Evolutionary conservation across 306 rosid species (phyloP).

Genomic region (Astragalus glycyphyllos): DNA sequence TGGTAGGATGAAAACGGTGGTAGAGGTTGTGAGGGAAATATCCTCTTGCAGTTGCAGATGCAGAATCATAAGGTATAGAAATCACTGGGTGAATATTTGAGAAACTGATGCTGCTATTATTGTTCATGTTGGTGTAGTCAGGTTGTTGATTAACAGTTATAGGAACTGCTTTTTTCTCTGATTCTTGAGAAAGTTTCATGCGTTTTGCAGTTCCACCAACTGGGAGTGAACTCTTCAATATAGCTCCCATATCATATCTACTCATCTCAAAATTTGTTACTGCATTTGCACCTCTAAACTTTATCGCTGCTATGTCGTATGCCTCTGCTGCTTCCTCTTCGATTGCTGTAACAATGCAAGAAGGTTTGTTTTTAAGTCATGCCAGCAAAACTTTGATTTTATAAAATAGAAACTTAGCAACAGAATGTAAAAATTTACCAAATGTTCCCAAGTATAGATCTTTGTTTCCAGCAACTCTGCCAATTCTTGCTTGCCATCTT

Average conservation of each 20-base stretch:
- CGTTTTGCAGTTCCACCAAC: slow-evolving; percentile 80
- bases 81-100: slow-evolving; percentile 54
- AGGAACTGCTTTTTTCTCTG: slow-evolving; percentile 53
- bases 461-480: slow-evolving; percentile 94
- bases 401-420: no score
- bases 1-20: slow-evolving; percentile 57
- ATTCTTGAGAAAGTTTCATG: slow-evolving; percentile 65
- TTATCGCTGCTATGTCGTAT: no score
- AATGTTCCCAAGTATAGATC: slow-evolving; percentile 89
- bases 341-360: no score
- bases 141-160: slow-evolving; percentile 40
- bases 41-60: no score
- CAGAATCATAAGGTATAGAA: slow-evolving; percentile 55
- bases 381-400: no score
- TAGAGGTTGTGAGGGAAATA: slow-evolving; percentile 57
- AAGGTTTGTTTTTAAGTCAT: no score
- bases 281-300: no score
- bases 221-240: slow-evolving; percentile 66
- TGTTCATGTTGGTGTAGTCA: slow-evolving; percentile 42
- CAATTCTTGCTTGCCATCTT: slow-evolving; percentile 95
- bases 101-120: slow-evolving; percentile 55
- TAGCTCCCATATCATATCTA: slow-evolving; percentile 71
- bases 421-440: slow-evolving; percentile 45
- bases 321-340: no score
- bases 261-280: no score